Evolutionary conservation across 2,329 filamentous ascomycete genomes (phyloP).

Genomic region (Penicillium polonicum): DNA sequence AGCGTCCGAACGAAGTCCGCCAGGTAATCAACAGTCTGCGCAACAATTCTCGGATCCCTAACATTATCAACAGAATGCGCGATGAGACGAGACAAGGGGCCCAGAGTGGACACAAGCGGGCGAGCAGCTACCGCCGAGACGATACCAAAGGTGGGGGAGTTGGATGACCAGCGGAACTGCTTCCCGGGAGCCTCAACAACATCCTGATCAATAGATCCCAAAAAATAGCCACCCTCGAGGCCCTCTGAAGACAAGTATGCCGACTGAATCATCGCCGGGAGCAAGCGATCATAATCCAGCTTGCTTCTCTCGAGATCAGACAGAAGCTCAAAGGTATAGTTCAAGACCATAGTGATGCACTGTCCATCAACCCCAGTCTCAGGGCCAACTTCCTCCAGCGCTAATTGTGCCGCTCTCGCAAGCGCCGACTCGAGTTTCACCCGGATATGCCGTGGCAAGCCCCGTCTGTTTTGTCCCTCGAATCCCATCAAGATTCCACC

Average conservation of each 20-base stretch:
- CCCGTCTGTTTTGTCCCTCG: slow-evolving; percentile 61
- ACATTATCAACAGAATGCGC: slow-evolving; percentile 61
- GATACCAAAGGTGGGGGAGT: slow-evolving; percentile 58
- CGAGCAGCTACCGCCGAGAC: slow-evolving; percentile 56
- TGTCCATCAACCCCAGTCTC: slow-evolving; percentile 51
- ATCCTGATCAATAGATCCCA: slow-evolving; percentile 68
- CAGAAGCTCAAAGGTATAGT: slow-evolving; percentile 72
- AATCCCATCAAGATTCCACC: slow-evolving; percentile 77
- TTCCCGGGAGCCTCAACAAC: slow-evolving; percentile 55
- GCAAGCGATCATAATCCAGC: slow-evolving; percentile 66
- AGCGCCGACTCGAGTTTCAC: slow-evolving; percentile 70
- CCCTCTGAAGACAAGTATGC: slow-evolving; percentile 70
- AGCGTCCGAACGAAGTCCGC: slow-evolving; percentile 66
- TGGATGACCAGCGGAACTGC: slow-evolving; percentile 64
- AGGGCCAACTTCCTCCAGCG: slow-evolving; percentile 58
- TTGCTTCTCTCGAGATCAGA: slow-evolving; percentile 58
- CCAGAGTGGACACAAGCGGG: slow-evolving; percentile 60
- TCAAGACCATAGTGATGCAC: slow-evolving; percentile 67
- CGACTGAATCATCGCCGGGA: slow-evolving; percentile 68
- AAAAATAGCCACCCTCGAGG: slow-evolving; percentile 72
- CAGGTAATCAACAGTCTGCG: slow-evolving; percentile 58
- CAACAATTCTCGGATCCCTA: slow-evolving; percentile 45
- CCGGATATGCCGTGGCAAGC: slow-evolving; percentile 63
- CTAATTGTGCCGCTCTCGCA: slow-evolving; percentile 72
- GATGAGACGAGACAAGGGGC: slow-evolving; percentile 62